A percentile compares a stretch with the other conserved stretches of the same genome.
These are phyloP conservation scores for Globisporangium acanthophoron DNA, from an alignment of 352 stramenopile genomes.

Conservation along the genomic window DNA sequence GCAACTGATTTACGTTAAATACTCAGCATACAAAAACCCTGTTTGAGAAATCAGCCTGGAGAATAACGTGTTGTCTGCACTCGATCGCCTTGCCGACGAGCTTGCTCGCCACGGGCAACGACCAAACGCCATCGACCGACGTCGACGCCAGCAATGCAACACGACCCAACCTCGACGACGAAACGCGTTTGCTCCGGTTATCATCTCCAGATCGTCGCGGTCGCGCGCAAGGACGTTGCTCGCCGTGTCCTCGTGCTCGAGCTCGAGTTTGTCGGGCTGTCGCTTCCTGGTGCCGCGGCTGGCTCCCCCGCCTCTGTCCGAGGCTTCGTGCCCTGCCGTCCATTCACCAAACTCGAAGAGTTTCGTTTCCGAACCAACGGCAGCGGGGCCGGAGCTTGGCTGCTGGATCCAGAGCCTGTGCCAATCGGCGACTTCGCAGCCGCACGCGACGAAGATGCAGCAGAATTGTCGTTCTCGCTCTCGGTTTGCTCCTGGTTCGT, in stretches of 20 bases:
- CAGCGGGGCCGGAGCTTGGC: background rate
- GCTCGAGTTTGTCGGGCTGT: constrained; percentile 5
- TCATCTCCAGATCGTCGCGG: constrained; percentile 3
- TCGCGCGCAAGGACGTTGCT: constrained; percentile 7
- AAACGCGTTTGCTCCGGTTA: background rate
- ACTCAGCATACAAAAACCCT: background rate
- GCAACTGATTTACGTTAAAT: background rate
- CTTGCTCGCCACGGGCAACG: background rate
- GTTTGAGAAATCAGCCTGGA: background rate
- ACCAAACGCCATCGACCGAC: background rate
- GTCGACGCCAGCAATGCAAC: background rate
- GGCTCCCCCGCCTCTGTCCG: constrained; percentile 1
- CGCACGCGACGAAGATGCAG: background rate
- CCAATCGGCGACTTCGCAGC: background rate
- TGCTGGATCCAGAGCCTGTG: background rate
- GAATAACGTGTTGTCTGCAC: background rate
- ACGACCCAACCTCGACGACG: background rate
- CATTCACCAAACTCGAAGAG: constrained; percentile 11
- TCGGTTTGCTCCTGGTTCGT: constrained; percentile 30
- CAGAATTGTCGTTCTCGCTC: background rate
- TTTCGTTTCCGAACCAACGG: constrained; percentile 10
- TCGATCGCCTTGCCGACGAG: too few relatives aligned
- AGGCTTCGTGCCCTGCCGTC: constrained; percentile 8
- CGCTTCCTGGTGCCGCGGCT: background rate
- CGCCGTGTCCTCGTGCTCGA: constrained; percentile 3